Base-by-base conservation (phyloP, 257 asterid genomes). In the Anisodus tanguticus region DNA sequence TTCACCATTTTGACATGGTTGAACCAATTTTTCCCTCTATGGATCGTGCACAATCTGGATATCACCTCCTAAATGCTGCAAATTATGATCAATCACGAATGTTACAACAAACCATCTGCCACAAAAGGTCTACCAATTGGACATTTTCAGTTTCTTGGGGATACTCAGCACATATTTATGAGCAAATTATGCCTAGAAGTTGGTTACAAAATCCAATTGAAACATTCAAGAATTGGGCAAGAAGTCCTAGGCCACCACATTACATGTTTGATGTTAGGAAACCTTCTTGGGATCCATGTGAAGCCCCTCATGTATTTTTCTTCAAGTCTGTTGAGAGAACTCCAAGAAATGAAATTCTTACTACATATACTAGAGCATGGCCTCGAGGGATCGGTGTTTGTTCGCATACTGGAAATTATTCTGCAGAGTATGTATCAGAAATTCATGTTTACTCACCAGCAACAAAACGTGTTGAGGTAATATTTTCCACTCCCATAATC, bases 111-210 rank as follows among this genome's bases (percentile, higher is more conserved):
- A 91, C 91, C 11, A 78, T 91, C 0, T 92, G 97, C 80, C 47
- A 92, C 41, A 67, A 89, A 43, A 85, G 86, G 69, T 66, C 35
- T 13, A 86, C 35, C 9, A 88, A 80, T 1, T 91, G 94, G 97
- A 76, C 94, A 0, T 85, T 93, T 8, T 92, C 97, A 9, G 43
- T 92, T 31, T 87, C 97, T 0, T 93, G 95, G 95, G 97, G 97
- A 3, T 92, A 92, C 15, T 92, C 97, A 0, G 92, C 88, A 0
- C 90, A 90, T 1, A 85, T 92, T 13, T 93, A 90, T 54, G 94
- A 93, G 82, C 64, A 57, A 3, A 79, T 91, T 4, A 78, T 88
- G 82, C 91, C 95, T 1, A 88, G 97, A 17, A 91, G 95, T 83
- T 79, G 86, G 63, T 49, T 93, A 16, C 90, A 88, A 54, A 82